Conservation (phyloP, 2,329 filamentous ascomycete genomes). For the Helotiales sp. region DNA sequence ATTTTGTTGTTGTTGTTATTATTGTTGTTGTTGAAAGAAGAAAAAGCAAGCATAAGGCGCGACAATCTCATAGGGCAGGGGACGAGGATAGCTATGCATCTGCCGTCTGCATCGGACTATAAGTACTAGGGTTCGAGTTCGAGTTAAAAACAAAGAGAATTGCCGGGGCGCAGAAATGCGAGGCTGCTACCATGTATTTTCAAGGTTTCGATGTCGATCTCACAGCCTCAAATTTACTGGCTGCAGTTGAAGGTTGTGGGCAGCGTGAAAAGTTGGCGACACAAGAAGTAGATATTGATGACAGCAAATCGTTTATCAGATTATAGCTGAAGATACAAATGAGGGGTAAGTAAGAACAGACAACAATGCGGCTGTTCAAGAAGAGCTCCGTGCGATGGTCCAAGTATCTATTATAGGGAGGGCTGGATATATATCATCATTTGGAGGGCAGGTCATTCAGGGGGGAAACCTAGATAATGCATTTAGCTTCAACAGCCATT, state of each 20-base stretch:
- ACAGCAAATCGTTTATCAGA: no score
- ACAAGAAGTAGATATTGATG: not conserved
- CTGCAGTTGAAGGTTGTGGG: not conserved
- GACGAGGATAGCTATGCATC: not conserved
- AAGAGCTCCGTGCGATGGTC: constrained; percentile 5
- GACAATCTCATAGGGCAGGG: constrained; percentile 27
- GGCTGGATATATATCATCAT: constrained; percentile 6
- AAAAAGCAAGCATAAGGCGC: constrained; percentile 27
- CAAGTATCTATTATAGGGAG: not conserved
- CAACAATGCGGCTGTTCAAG: constrained; percentile 1
- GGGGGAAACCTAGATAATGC: not conserved
- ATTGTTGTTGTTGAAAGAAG: not conserved
- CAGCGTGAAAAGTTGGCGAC: no score
- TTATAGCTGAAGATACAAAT: not conserved
- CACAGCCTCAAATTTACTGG: not conserved
- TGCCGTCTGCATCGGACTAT: constrained; percentile 12
- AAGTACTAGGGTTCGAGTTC: no score
- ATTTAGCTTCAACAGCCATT: constrained; percentile 10
- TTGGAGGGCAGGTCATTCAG: not conserved
- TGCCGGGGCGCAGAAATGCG: not conserved
- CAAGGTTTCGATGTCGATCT: not conserved
- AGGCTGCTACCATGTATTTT: constrained; percentile 3
- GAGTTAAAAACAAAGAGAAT: not conserved
- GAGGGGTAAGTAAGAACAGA: not conserved
- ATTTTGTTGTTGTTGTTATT: no score